Evolutionary conservation across 2,329 filamentous ascomycete genomes (phyloP), one percentile per base, ranked within the genome.

Genomic region (Dothidotthia symphoricarpi): DNA sequence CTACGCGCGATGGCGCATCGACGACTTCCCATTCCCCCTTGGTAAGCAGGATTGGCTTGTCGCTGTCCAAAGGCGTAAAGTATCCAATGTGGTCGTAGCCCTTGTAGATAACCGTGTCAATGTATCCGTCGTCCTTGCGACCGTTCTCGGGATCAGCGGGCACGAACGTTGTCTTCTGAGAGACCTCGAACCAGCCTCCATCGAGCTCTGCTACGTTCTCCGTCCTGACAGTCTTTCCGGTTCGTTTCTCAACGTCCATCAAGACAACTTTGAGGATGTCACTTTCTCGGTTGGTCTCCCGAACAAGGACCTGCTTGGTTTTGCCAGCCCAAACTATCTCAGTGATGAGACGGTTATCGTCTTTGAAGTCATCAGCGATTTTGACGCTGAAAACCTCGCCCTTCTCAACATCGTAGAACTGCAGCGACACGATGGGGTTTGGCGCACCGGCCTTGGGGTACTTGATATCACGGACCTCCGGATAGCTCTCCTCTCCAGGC

Each of bases 161-260:
- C 40, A 98, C 83, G 60, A 85, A 97, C 11, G 75, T 82, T 3
- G 90, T 95, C 28, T 84, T 80, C 55, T 95, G 85, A 1, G 88
- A 88, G 28, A 95, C 88, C 69, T 98, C 93, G 55, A 96, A 91
- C 93, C 93, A 98, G 24, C 93, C 94, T 15, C 90, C 90, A 63
- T 98, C 93, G n/a, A 96, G 75, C 40, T 84, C 76, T 49, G 82
- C 80, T 32, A 96, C 81, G 64, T 98, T 82, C 32, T 87, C 78
- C 14, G 82, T 85, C 47, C 91, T 78, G 31, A 96, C 82, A 1
- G 86, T 84, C 64, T 85, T 86, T 19, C 88, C 90, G 14, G 78
- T 82, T 31, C 88, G 83, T 3, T 75, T 71, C 15, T 73, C 69
- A 4, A 93, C 86, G 61, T 98, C 88, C 38, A 97, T 82, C 5